Percentiles rank a stretch among this genome's conserved stretches.
phyloP scores from a whole-genome alignment of 768 basidiomycete genomes.

The Leucocoprinus sp. region DNA sequence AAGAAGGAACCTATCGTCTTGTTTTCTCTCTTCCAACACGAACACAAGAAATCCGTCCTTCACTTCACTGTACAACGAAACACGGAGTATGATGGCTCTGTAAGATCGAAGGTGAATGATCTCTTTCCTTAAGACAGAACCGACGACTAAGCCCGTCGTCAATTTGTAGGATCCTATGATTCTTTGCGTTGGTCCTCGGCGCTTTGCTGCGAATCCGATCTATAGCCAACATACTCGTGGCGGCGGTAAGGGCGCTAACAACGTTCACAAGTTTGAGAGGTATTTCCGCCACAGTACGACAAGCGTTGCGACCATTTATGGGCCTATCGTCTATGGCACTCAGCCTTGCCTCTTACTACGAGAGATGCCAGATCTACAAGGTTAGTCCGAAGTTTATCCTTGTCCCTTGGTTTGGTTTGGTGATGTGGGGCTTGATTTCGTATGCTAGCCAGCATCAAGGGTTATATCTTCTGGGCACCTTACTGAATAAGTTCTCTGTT shows the following conservation, averaged over 20 bases:
- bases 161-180: constrained; percentile 72
- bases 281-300: constrained; percentile 80
- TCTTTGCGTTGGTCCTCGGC: constrained; percentile 82
- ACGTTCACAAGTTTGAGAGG: constrained; percentile 94
- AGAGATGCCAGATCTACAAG: constrained; percentile 59
- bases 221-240: constrained; percentile 91
- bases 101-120: constrained; percentile 74
- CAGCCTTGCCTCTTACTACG: constrained; percentile 71
- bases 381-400: constrained; percentile 28
- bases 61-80: constrained; percentile 93
- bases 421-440: not conserved
- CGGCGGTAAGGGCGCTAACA: constrained; percentile 87
- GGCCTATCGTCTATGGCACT: constrained; percentile 82
- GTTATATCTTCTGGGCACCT: not conserved
- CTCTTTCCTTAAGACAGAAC: not conserved
- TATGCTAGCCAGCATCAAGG: not conserved
- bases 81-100: constrained; percentile 84
- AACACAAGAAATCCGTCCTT: constrained; percentile 89
- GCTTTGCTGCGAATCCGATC: constrained; percentile 76
- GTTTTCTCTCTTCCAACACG: constrained; percentile 85
- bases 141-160: constrained; percentile 6
- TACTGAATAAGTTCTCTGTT: constrained; percentile 7
- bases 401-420: constrained; percentile 2
- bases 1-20: constrained; percentile 46
- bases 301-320: constrained; percentile 81